Evolutionary conservation across 2,329 filamentous ascomycete genomes (phyloP).

Genomic region (Apiospora phragmitis): DNA sequence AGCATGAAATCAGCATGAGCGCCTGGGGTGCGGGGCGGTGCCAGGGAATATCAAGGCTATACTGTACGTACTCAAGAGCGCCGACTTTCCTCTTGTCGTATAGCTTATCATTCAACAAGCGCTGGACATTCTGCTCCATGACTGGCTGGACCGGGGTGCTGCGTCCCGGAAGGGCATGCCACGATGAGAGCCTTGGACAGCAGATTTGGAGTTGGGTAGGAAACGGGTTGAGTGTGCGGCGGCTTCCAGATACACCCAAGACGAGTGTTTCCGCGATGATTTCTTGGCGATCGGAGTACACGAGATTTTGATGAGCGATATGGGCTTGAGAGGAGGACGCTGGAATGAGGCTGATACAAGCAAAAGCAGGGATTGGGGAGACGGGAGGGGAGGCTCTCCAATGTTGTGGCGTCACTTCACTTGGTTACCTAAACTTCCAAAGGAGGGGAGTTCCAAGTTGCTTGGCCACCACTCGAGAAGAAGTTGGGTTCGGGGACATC

Average conservation of each 20-base stretch:
- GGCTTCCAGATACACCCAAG: neutral
- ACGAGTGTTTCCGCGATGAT: neutral
- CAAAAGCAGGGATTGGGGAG: neutral
- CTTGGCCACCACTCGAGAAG: neutral
- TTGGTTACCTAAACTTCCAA: neutral
- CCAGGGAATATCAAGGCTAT: slow-evolving; percentile 9
- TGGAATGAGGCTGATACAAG: neutral
- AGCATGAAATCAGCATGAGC: slow-evolving; percentile 13
- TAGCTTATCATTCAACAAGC: slow-evolving; percentile 93
- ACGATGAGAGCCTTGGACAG: neutral
- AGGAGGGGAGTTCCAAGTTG: neutral
- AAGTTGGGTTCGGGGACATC: neutral
- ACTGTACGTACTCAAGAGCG: slow-evolving; percentile 79
- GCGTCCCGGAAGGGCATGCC: neutral
- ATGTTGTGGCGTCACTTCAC: slow-evolving; percentile 2
- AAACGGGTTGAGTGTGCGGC: neutral
- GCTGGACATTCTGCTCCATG: slow-evolving; percentile 90
- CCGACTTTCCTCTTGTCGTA: slow-evolving; percentile 98
- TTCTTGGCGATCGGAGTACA: neutral
- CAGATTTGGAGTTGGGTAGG: neutral
- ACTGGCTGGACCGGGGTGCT: slow-evolving; percentile 17
- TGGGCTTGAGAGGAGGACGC: neutral
- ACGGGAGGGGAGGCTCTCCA: neutral
- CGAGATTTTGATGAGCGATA: neutral
- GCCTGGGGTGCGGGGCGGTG: neutral